Percentiles rank a stretch among this genome's conserved stretches.
Conservation (phyloP, 1,284 basidiomycete species). For the Meira nashicola region DNA sequence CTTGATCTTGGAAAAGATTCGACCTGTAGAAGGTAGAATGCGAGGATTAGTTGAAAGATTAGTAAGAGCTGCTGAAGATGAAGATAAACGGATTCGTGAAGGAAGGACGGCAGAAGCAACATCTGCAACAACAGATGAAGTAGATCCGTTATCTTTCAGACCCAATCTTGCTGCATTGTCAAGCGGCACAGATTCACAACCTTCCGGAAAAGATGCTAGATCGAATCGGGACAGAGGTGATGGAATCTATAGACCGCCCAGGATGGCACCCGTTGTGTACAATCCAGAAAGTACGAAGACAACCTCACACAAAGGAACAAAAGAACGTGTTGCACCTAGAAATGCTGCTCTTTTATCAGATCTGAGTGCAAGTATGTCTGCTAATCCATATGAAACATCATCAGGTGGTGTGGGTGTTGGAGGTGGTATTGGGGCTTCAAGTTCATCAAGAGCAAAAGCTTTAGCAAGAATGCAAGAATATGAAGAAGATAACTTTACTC, state of each 20-base stretch:
- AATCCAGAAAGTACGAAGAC: slow-evolving; percentile 60
- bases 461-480: slow-evolving; percentile 79
- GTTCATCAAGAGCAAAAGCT: slow-evolving; percentile 65
- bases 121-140: slow-evolving; percentile 57
- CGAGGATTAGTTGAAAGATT: slow-evolving; percentile 91
- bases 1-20: slow-evolving; percentile 55
- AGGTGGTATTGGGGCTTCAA: slow-evolving; percentile 20
- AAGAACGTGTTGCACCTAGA: slow-evolving; percentile 60
- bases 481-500: slow-evolving; percentile 93
- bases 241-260: slow-evolving; percentile 82
- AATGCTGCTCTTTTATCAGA: slow-evolving; percentile 58
- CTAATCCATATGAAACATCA: slow-evolving; percentile 47
- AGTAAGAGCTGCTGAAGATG: slow-evolving; percentile 33
- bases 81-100: slow-evolving; percentile 13
- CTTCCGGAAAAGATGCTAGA: slow-evolving; percentile 32
- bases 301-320: slow-evolving; percentile 55
- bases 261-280: slow-evolving; percentile 87
- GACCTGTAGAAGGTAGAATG: slow-evolving; percentile 72
- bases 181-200: slow-evolving; percentile 33
- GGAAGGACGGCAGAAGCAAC: slow-evolving; percentile 61
- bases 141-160: slow-evolving; percentile 76
- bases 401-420: slow-evolving; percentile 43
- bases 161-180: slow-evolving; percentile 65
- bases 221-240: slow-evolving; percentile 36
- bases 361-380: slow-evolving; percentile 42